Evolutionary conservation across 2,329 filamentous ascomycete genomes (phyloP).

Genomic region (Albophoma yamanashiensis): DNA sequence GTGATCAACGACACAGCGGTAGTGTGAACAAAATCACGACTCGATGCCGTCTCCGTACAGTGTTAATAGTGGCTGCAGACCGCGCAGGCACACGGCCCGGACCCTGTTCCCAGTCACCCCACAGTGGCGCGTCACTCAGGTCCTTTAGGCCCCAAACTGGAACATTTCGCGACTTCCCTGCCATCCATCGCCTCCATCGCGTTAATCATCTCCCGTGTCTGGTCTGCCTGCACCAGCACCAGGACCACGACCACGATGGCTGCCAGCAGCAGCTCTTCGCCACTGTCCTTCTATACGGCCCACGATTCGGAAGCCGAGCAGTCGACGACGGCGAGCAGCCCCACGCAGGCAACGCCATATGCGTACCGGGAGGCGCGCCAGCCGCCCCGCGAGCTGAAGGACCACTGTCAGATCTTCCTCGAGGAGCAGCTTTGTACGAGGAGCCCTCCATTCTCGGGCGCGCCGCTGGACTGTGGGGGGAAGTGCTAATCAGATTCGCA

Average conservation of each 20-base stretch:
- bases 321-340: conserved; percentile 26
- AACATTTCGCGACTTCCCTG: background rate
- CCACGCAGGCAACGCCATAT: conserved; percentile 15
- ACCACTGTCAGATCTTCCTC: conserved; percentile 60
- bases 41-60: background rate
- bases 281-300: conserved; percentile 24
- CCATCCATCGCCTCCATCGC: background rate
- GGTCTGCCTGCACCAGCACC: background rate
- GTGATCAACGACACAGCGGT: background rate
- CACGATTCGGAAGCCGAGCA: conserved; percentile 14
- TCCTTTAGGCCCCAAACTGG: background rate
- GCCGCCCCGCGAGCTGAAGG: conserved; percentile 52
- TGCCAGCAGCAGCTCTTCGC: conserved; percentile 17
- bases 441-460: conserved; percentile 3
- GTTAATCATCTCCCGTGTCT: background rate
- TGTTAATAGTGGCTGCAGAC: background rate
- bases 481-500: conserved; percentile 3
- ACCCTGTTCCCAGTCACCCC: background rate
- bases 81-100: background rate
- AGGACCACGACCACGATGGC: background rate
- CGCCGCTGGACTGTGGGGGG: background rate
- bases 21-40: no score
- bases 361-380: conserved; percentile 42
- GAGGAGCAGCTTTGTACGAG: conserved; percentile 61
- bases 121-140: background rate